Conservation (phyloP, 768 basidiomycete species). For the Cystobasidium tubakii region DNA sequence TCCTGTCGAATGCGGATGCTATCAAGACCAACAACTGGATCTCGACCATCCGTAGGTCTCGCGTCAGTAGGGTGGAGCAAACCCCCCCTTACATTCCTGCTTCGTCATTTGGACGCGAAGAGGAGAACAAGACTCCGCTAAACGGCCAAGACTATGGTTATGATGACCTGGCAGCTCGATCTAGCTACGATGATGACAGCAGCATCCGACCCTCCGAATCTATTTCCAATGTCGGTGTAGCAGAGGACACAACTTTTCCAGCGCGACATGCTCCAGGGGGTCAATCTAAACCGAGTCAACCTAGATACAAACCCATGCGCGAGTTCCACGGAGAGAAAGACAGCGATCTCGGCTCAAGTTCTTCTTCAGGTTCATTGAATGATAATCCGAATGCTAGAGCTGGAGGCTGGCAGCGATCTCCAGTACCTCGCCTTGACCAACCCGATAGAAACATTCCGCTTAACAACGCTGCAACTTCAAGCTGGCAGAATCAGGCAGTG, state of each 20-base stretch:
- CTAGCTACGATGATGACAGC: slow-evolving; percentile 9
- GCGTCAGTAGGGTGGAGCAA: neutral
- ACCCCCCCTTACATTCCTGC: neutral
- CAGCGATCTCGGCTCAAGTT: neutral
- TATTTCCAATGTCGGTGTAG: slow-evolving; percentile 12
- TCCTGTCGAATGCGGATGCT: neutral
- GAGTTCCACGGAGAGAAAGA: slow-evolving; percentile 8
- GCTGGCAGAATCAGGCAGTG: neutral
- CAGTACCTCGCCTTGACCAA: neutral
- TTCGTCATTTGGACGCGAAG: neutral
- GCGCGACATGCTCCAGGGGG: neutral
- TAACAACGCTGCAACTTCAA: neutral
- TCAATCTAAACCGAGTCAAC: neutral
- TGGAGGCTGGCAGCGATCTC: slow-evolving; percentile 9
- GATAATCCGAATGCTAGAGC: slow-evolving; percentile 5
- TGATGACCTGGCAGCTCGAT: neutral
- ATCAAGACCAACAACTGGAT: slow-evolving; percentile 5
- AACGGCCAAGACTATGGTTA: neutral
- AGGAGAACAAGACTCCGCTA: neutral
- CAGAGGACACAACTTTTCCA: neutral
- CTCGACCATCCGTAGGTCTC: slow-evolving; percentile 12
- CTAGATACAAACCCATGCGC: neutral
- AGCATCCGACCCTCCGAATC: slow-evolving; percentile 30
- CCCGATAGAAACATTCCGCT: neutral
- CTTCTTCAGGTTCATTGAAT: neutral